Base-by-base conservation (phyloP, 2,329 filamentous ascomycete species). In the Fusarium sp. region DNA sequence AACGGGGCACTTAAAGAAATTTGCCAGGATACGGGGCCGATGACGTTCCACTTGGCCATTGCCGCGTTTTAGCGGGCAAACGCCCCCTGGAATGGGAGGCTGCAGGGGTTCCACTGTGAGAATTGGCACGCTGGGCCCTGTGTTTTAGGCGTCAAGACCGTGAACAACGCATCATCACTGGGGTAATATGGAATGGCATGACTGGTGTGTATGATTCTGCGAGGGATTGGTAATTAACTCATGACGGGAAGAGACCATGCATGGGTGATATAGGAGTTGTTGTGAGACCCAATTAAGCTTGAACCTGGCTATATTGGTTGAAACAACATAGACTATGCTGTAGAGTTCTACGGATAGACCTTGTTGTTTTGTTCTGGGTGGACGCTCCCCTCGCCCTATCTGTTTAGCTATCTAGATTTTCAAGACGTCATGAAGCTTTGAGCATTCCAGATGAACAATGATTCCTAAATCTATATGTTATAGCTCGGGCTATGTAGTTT, bases 111-210 rank as follows among this genome's bases (percentile, higher is more conserved):
- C 57, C 63, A 63, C 57, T 52, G 67, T 70, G 57, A 70, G 66
- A 54, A 62, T 66, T 61, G 41, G 56, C 66, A 68, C 66, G 61
- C 56, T 52, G 45, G 39, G 40, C 32, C 39, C 41, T 56, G 37
- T 49, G 30, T 50, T 58, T 53, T 32, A 37, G 37, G 62, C 45
- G 45, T 47, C 47, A 32, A 33, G 22, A 39, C n/a, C 46, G 64
- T 71, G 63, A 67, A 67, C 67, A 70, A 54, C 58, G 55, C 68
- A 72, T 65, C 68, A 72, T 74, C 57, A 61, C 66, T 64, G 62
- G 56, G 66, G 71, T 64, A 66, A 71, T 71, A 63, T 67, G 58
- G 61, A 62, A 66, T 70, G 49, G 60, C 57, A 65, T 62, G 62
- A 65, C 45, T 54, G 40, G 5, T 47, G 41, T 45, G 19, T 33